Evolutionary conservation across 1,139 yeast genomes (phyloP).

Genomic region (Candida glucosophila): DNA sequence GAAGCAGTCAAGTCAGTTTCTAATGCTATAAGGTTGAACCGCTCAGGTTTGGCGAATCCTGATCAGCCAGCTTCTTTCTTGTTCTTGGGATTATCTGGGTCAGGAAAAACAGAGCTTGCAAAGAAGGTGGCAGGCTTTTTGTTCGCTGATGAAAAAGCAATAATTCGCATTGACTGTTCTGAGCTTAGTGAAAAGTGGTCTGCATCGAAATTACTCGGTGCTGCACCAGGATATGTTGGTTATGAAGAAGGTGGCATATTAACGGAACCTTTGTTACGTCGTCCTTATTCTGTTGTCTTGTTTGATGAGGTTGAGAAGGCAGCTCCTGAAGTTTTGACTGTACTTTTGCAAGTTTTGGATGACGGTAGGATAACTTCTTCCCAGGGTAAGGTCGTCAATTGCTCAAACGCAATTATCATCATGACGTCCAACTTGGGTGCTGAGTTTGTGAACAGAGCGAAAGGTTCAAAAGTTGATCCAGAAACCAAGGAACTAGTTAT

Average conservation of each 20-base stretch:
- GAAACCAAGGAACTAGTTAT: conserved; percentile 70
- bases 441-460: conserved; percentile 67
- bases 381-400: conserved; percentile 87
- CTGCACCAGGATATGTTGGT: conserved; percentile 98
- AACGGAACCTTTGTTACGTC: conserved; percentile 83
- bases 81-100: conserved; percentile 92
- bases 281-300: conserved; percentile 88
- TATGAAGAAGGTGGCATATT: conserved; percentile 96
- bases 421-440: conserved; percentile 99
- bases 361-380: conserved; percentile 96
- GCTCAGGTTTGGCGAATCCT: conserved; percentile 96
- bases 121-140: conserved; percentile 93
- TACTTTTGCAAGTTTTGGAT: conserved; percentile 83
- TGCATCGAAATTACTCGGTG: conserved; percentile 88
- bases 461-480: conserved; percentile 54
- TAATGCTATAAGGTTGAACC: conserved; percentile 82
- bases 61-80: conserved; percentile 93
- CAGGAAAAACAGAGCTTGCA: conserved; percentile 97
- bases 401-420: conserved; percentile 84
- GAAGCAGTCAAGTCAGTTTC: conserved; percentile 96
- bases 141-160: conserved; percentile 91
- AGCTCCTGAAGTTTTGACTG: conserved; percentile 95
- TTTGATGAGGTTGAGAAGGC: conserved; percentile 98
- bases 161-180: conserved; percentile 96
- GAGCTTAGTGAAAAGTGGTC: conserved; percentile 95